Conservation (phyloP, 2,329 filamentous ascomycete genomes). For the Colletotrichum neosansevieriae region DNA sequence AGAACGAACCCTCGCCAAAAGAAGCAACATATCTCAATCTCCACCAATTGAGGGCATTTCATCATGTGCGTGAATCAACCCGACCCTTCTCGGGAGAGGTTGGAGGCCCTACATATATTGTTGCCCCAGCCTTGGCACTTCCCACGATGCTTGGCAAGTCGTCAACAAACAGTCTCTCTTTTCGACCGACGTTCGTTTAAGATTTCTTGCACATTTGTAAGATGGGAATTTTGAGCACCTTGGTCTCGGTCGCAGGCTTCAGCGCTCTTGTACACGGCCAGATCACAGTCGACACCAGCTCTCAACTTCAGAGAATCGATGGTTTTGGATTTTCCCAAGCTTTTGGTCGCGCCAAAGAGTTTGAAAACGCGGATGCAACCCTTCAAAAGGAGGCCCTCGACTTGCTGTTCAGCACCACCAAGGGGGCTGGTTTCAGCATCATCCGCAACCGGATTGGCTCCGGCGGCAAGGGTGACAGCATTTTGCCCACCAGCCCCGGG, state of each 20-base stretch:
- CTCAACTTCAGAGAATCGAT: constrained; percentile 54
- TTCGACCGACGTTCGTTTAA: neutral
- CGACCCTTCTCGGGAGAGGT: neutral
- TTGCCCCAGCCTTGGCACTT: constrained; percentile 11
- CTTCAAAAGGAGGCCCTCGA: constrained; percentile 55
- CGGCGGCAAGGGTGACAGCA: constrained; percentile 48
- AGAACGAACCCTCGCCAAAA: no score
- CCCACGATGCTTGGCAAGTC: neutral
- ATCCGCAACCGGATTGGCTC: constrained; percentile 63
- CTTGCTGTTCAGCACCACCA: constrained; percentile 57
- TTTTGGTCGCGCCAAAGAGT: constrained; percentile 57
- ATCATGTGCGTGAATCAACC: neutral
- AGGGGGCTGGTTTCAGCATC: constrained; percentile 62
- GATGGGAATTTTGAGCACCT: neutral
- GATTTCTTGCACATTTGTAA: constrained; percentile 2
- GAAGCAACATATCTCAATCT: neutral
- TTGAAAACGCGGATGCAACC: constrained; percentile 49
- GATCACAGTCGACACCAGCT: constrained; percentile 46
- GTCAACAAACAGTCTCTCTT: neutral
- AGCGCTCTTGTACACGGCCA: constrained; percentile 41
- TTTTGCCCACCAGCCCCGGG: constrained; percentile 59
- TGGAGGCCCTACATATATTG: neutral
- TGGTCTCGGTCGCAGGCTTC: neutral
- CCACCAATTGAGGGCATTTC: constrained; percentile 5
- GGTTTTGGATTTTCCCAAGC: constrained; percentile 64